Base-by-base conservation (phyloP, 2,329 filamentous ascomycete species). In the Bipolaris zeicola region DNA sequence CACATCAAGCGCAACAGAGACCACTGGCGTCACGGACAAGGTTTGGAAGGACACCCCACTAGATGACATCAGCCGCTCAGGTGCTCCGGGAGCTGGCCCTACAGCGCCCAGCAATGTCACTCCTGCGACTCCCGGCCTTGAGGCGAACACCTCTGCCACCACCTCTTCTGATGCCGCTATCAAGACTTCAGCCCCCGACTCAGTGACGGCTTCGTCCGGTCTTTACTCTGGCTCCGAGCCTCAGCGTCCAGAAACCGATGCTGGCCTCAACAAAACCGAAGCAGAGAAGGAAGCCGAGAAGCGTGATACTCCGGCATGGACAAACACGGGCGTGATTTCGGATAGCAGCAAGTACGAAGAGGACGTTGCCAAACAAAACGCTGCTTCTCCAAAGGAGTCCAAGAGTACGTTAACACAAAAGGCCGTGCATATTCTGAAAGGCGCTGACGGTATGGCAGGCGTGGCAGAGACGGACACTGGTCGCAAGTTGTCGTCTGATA, bases 281-380 rank as follows among this genome's bases (percentile, higher is more conserved):
- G 65, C 55, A 57, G 70, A 53, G 61, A 64, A 53, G 61, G 65
- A 46, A 24, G 43, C 45, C 42, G 57, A 53, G 26, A 57, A 58
- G 55, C 43, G 78, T 74, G 57, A 85, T 82, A 61, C 47, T 42
- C 58, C 52, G 31, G 38, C 31, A 18, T 0, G 85, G 85, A 6
- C 82, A 86, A 70, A 68, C 83, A 65, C 83, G 83, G 56, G 80
- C 88, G 60, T 84, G 20, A 44, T 49, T 20, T 52, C 57, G 36
- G 53, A 82, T 73, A 82, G 81, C 20, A 81, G 80, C 0, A 88
- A 79, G 33, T 85, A 86, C 14, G 87, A 91, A 37, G 87, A 88
- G 36, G 87, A 87, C 5, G 81, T 89, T 64, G 89, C 89, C 68
- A 57, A 20, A 42, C 55, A 52, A 26, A 53, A 57, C 26, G 44